phyloP scores from a whole-genome alignment of 2,329 filamentous ascomycete species.

The Biscogniauxia marginata region DNA sequence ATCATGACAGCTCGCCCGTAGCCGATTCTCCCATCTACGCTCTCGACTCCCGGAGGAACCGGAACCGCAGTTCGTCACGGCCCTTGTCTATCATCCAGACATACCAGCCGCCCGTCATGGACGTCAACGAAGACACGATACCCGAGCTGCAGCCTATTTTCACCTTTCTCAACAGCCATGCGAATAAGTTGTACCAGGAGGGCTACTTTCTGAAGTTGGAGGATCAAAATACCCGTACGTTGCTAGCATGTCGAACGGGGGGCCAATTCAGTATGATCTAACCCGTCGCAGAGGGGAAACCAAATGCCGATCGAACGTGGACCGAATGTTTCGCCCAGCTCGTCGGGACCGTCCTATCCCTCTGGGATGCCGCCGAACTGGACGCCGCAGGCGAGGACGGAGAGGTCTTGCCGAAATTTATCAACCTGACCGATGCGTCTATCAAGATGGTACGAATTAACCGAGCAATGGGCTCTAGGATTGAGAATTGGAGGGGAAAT shows the following conservation, averaged over 20 bases:
- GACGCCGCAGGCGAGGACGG: conserved; percentile 83
- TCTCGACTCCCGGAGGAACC: conserved; percentile 28
- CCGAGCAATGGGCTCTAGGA: neutral
- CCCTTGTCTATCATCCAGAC: conserved; percentile 84
- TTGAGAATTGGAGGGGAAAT: neutral
- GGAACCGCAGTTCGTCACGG: conserved; percentile 56
- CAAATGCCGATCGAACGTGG: conserved; percentile 85
- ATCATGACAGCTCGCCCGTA: conserved; percentile 42
- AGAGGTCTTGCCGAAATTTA: conserved; percentile 86
- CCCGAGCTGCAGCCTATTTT: conserved; percentile 95
- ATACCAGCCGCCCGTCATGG: conserved; percentile 83
- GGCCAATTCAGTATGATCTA: no score
- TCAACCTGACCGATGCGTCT: conserved; percentile 95
- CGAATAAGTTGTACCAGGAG: conserved; percentile 95
- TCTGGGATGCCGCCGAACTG: conserved; percentile 93
- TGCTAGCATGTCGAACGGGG: neutral
- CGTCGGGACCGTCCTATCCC: conserved; percentile 87
- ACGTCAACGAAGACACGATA: conserved; percentile 78
- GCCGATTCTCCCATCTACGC: conserved; percentile 39
- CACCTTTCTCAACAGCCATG: conserved; percentile 88
- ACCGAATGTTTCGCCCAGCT: conserved; percentile 96
- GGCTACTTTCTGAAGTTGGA: conserved; percentile 97
- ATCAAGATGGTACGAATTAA: conserved; percentile 80
- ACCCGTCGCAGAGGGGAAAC: conserved; percentile 72
- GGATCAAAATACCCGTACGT: conserved; percentile 87